Evolutionary conservation across 106 monocot genomes (phyloP), one percentile per base, ranked within the genome.

Genomic region (Acorus gramineus): DNA sequence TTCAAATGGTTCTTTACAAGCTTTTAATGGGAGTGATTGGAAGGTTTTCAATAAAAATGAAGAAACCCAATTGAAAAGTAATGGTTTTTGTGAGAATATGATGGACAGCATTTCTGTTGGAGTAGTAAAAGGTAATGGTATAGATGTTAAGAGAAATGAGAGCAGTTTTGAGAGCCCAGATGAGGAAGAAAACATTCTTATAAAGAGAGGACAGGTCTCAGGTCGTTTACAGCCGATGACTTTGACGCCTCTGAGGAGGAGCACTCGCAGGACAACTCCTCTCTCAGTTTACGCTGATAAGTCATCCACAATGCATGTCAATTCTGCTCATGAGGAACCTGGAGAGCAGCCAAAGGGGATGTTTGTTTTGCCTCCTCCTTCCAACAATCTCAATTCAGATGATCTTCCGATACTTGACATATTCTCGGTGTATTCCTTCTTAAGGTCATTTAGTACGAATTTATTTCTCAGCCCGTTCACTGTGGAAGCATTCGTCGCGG

Each of bases 391-490:
- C 62, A 77, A 98, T 70, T 50, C 86, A 52, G 79, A 88, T 14
- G 88, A 79, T 14, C 81, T 98, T 44, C 60, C 79, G 28, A 77
- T 80, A 14, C 78, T 89, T 55, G 88, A 98, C 73, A 44, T 98
- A 14, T 98, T 98, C 67, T 79, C 85, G 10, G 88, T 98, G 64
- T 98, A 98, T 61, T 47, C 92, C 45, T 88, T 69, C 64, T 73
- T 98, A 49, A 82, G 98, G 59, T 85, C 91, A 2, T 89, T 98
- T 55, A 88, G 88, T 68, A 85, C 80, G 73, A 65, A 69, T 9
- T 60, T 98, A 10, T 98, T 89, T 57, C 69, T 98, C 63, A 89
- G 92, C 52, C 92, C 98, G 50, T 98, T 98, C 64, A 63, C 44
- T 10, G 62, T 91, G 71, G 85, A 88, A 76, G 60, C 81, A 50